These are phyloP conservation scores for Leishmania guyanensis DNA, from an alignment of 208 protist genomes.

Conservation along the genomic window DNA sequence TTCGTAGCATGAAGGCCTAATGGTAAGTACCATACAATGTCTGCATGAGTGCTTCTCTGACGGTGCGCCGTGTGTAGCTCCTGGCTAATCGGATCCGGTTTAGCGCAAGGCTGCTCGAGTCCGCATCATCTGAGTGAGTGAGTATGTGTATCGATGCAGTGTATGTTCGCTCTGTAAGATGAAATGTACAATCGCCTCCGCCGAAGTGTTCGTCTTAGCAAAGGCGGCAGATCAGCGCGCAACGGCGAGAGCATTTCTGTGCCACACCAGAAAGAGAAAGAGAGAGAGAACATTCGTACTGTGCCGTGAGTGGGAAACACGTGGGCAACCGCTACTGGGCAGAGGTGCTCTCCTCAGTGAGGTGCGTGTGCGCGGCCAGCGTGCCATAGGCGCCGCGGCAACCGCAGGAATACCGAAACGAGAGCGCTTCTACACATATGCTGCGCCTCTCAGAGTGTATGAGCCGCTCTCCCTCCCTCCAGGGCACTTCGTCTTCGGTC, in stretches of 20 bases:
- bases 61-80: background rate
- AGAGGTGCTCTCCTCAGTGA: background rate
- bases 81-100: background rate
- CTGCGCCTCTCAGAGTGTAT: background rate
- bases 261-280: background rate
- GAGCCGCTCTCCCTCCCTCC: background rate
- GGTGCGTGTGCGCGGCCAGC: too few species aligned
- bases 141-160: background rate
- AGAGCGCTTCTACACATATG: background rate
- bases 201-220: background rate
- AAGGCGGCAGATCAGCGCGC: background rate
- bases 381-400: background rate
- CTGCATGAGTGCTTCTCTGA: background rate
- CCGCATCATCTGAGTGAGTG: too few species aligned
- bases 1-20: constrained; percentile 49
- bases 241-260: background rate
- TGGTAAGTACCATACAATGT: background rate
- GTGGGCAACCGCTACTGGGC: background rate
- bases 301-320: background rate
- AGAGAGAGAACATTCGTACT: background rate
- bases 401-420: background rate
- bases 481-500: background rate
- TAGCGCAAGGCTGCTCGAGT: background rate
- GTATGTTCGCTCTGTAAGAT: background rate
- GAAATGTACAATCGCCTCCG: background rate